Evolutionary conservation across 1,284 basidiomycete genomes (phyloP).

Genomic region (Wallemia hederae): DNA sequence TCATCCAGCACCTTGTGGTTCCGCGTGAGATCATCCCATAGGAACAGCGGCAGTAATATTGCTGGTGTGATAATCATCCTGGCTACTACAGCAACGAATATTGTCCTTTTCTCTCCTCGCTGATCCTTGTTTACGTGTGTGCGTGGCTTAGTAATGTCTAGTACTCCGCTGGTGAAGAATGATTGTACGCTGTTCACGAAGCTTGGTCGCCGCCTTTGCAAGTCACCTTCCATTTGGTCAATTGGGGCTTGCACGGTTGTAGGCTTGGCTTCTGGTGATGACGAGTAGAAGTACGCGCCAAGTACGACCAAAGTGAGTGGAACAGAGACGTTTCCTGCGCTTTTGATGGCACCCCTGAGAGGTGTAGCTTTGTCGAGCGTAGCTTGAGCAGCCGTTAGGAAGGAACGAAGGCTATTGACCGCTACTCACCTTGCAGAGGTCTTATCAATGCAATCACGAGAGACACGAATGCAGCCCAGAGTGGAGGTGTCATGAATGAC

Average conservation of each 20-base stretch:
- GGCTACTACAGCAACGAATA: slow-evolving; percentile 41
- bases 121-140: background rate
- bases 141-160: background rate
- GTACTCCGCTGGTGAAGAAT: background rate
- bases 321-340: slow-evolving; percentile 19
- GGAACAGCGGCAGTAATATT: slow-evolving; percentile 37
- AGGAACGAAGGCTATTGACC: background rate
- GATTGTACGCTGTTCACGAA: background rate
- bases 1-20: slow-evolving; percentile 14
- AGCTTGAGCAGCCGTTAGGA: background rate
- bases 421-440: slow-evolving; percentile 32
- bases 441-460: slow-evolving; percentile 50
- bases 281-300: slow-evolving; percentile 57
- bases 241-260: background rate
- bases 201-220: background rate
- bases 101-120: slow-evolving; percentile 27
- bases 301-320: slow-evolving; percentile 71
- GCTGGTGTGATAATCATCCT: slow-evolving; percentile 66
- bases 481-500: slow-evolving; percentile 7
- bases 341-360: slow-evolving; percentile 12
- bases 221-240: background rate
- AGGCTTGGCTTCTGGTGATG: slow-evolving; percentile 6
- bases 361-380: slow-evolving; percentile 4
- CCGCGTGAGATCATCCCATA: slow-evolving; percentile 29
- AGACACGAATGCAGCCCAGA: slow-evolving; percentile 49